Base-by-base conservation (phyloP, 2,329 filamentous ascomycete genomes). In the Fusarium sp. region DNA sequence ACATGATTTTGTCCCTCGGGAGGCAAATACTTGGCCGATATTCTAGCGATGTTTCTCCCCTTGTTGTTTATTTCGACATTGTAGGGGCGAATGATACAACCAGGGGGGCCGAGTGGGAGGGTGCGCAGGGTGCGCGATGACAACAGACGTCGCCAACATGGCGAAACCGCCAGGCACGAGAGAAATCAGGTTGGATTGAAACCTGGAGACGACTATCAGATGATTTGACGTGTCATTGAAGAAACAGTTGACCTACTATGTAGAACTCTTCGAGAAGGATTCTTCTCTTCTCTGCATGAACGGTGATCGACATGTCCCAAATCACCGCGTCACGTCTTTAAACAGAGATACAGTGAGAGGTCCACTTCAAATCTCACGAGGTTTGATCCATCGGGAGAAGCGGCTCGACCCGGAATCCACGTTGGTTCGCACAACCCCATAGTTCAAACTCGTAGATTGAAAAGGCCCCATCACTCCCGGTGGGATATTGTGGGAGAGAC, bases 81-180 rank as follows among this genome's bases (percentile, higher is more conserved):
- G 35, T 58, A 58, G 56, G 56, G 56, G 35, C 33, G 56, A n/a
- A 58, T 58, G 56, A 58, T 58, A 58, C 56, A 58, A 58, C 56
- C 56, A 58, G 56, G 56, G 48, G 56, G 56, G 56, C 56, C 56
- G 56, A 58, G 56, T 41, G 56, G 56, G 56, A 58, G 56, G 24
- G 5, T 58, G 56, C 29, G 18, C 56, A 58, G 56, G 56, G 56
- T 58, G 35, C 22, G 20, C 22, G 56, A 58, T 58, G 56, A 58
- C 56, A 58, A 41, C 56, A 58, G 35, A 58, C 35, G 7, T 58
- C 56, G 35, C 35, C 35, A 58, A 58, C 56, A 58, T 58, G 56
- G 56, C 56, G 56, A 58, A 58, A 16, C 10, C 6, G 35, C 22
- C 35, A n/a, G 16, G 35, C 13, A 37, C 11, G 24, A 58, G 56